Conservation (phyloP, 2,329 filamentous ascomycete species). For the Cercospora zeae-maydis region DNA sequence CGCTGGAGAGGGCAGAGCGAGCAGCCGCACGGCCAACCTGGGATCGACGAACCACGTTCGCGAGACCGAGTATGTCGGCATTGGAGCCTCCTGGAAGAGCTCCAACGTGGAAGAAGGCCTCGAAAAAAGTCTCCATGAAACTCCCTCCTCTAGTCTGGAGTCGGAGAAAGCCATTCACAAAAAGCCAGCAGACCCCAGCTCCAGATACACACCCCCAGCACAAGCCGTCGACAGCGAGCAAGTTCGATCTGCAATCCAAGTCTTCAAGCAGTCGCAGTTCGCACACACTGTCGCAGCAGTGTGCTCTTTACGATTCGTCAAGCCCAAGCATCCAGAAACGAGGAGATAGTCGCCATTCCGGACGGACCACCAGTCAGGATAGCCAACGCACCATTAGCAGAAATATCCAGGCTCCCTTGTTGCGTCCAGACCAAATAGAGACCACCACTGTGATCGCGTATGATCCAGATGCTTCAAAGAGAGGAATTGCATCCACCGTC, state of each 20-base stretch:
- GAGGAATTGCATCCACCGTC: neutral
- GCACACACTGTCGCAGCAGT: neutral
- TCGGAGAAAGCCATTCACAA: constrained; percentile 14
- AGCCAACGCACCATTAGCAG: neutral
- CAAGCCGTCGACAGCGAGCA: constrained; percentile 6
- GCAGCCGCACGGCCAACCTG: neutral
- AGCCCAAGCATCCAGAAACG: neutral
- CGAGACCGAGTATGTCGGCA: constrained; percentile 7
- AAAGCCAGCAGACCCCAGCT: neutral
- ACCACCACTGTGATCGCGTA: constrained; percentile 15
- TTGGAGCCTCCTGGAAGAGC: neutral
- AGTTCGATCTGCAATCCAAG: neutral
- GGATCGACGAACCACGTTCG: constrained; percentile 16
- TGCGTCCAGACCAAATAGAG: constrained; percentile 15
- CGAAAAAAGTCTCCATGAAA: neutral
- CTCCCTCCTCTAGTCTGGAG: constrained; percentile 12
- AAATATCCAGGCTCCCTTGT: neutral
- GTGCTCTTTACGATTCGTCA: neutral
- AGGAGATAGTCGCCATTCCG: neutral
- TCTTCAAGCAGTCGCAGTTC: constrained; percentile 7
- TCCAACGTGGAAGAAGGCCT: neutral
- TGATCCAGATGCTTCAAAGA: constrained; percentile 12
- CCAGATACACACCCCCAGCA: neutral
- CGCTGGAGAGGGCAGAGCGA: neutral
- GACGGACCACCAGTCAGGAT: neutral